Evolutionary conservation across 2,329 filamentous ascomycete genomes (phyloP).

Genomic region (Alternaria alternata): DNA sequence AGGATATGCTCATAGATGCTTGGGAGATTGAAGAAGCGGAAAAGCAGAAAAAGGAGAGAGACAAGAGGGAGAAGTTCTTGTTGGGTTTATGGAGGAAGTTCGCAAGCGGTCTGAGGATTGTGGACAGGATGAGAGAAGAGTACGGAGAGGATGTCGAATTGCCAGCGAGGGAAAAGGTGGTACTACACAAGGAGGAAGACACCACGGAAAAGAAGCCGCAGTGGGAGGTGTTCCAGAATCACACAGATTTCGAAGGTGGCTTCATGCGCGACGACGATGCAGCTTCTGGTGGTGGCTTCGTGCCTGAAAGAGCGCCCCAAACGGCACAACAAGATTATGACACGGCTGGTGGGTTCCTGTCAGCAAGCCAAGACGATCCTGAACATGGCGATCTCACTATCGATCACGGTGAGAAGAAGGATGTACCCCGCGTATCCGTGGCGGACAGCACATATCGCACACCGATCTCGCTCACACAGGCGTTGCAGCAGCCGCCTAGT

Average conservation of each 20-base stretch:
- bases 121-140: slow-evolving; percentile 52
- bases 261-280: slow-evolving; percentile 48
- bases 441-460: slow-evolving; percentile 32
- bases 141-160: slow-evolving; percentile 56
- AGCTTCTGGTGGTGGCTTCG: slow-evolving; percentile 19
- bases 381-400: slow-evolving; percentile 42
- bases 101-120: slow-evolving; percentile 82
- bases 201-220: slow-evolving; percentile 62
- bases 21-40: slow-evolving; percentile 76
- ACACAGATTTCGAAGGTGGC: slow-evolving; percentile 52
- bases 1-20: slow-evolving; percentile 76
- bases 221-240: slow-evolving; percentile 41
- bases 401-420: slow-evolving; percentile 39
- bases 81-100: slow-evolving; percentile 86
- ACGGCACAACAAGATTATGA: slow-evolving; percentile 30
- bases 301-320: slow-evolving; percentile 21
- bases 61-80: slow-evolving; percentile 78
- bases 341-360: slow-evolving; percentile 47
- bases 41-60: slow-evolving; percentile 79
- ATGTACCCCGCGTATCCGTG: background rate
- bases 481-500: slow-evolving; percentile 29
- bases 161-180: slow-evolving; percentile 68
- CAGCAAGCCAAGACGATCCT: slow-evolving; percentile 49
- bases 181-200: slow-evolving; percentile 57
- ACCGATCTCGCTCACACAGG: slow-evolving; percentile 49